A percentile compares a stretch with the other conserved stretches of the same genome.
Evolutionary conservation across 2,329 filamentous ascomycete genomes (phyloP).

Genomic region (Pseudocercospora musae): DNA sequence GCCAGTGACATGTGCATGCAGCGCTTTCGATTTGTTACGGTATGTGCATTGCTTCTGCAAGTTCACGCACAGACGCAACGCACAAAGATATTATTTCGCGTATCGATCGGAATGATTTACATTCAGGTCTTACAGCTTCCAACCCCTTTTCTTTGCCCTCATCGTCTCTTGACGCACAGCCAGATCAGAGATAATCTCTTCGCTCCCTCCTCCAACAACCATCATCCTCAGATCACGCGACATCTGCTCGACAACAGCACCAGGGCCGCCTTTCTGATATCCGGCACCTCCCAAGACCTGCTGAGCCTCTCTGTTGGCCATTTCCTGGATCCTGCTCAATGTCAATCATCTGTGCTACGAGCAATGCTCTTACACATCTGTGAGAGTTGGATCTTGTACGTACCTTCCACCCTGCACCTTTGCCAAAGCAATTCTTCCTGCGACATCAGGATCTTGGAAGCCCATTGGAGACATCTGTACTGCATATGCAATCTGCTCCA

Average conservation of each 20-base stretch:
- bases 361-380: not conserved
- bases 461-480: conserved; percentile 29
- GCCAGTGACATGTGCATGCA: no score
- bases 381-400: not conserved
- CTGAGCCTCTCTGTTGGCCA: conserved; percentile 54
- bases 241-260: conserved; percentile 53
- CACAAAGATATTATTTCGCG: not conserved
- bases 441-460: conserved; percentile 41
- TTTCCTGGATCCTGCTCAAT: conserved; percentile 45
- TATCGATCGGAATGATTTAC: not conserved
- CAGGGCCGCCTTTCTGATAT: conserved; percentile 52
- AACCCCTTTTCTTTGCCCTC: conserved; percentile 39
- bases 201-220: conserved; percentile 37
- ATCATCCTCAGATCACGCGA: conserved; percentile 52
- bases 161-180: conserved; percentile 36
- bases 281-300: conserved; percentile 54
- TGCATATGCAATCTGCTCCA: conserved; percentile 34
- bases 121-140: conserved; percentile 38
- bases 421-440: conserved; percentile 51
- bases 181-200: conserved; percentile 37
- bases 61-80: not conserved
- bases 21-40: no score
- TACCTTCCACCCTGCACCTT: conserved; percentile 51
- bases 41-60: not conserved
- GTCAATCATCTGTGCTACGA: not conserved